phyloP scores from a whole-genome alignment of 345 rosid genomes.

The Eucalyptus tenuipes region DNA sequence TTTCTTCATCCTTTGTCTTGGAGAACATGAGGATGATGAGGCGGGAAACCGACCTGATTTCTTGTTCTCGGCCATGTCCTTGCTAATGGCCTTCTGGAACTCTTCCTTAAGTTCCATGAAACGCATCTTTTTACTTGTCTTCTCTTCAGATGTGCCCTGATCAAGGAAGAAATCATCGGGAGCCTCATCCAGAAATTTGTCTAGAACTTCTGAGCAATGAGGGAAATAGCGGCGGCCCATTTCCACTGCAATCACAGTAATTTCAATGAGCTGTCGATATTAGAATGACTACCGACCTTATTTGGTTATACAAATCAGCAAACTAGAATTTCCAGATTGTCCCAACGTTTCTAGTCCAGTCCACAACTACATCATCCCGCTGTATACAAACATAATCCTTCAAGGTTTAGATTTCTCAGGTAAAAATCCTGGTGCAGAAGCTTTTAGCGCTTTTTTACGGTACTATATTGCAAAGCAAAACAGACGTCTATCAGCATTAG shows the following conservation, averaged over 20 bases:
- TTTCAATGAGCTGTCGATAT: background rate
- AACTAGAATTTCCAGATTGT: background rate
- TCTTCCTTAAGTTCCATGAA: conserved; percentile 31
- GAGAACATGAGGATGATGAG: conserved; percentile 8
- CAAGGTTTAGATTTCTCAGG: background rate
- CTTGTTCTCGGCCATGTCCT: conserved; percentile 21
- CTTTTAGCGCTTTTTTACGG: background rate
- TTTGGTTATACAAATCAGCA: background rate
- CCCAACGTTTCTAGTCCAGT: background rate
- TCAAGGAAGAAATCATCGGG: conserved; percentile 17
- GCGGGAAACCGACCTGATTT: conserved; percentile 3
- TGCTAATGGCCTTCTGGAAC: conserved; percentile 24
- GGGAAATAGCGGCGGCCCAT: conserved; percentile 26
- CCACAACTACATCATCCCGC: background rate
- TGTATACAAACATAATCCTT: background rate
- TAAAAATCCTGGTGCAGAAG: background rate
- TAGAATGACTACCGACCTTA: background rate
- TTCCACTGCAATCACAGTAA: conserved; percentile 19
- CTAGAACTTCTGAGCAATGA: conserved; percentile 26
- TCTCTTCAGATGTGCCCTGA: conserved; percentile 26
- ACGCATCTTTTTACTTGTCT: conserved; percentile 17
- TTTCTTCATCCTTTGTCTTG: conserved; percentile 6
- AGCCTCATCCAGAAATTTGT: conserved; percentile 15
- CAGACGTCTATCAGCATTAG: background rate
- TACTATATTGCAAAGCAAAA: background rate